Conservation (phyloP, 371 early-diverging fungal genomes). For the Mucor racemosus region DNA sequence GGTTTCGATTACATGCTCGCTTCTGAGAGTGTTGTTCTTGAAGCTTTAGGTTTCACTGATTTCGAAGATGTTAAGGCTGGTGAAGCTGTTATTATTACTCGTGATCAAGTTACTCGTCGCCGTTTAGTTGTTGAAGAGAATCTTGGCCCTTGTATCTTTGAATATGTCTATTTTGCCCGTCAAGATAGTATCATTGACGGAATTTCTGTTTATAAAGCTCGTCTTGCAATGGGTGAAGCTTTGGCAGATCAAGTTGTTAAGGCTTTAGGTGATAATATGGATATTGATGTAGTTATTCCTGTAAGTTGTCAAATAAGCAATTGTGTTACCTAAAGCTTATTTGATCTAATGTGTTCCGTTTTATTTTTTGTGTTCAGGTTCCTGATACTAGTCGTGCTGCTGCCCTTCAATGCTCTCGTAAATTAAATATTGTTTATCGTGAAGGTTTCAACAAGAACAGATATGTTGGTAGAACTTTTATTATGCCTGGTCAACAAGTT, state of each 20-base stretch:
- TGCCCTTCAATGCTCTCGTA: constrained; percentile 89
- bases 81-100: constrained; percentile 91
- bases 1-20: constrained; percentile 94
- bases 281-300: constrained; percentile 97
- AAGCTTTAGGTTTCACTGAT: constrained; percentile 87
- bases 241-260: constrained; percentile 81
- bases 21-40: constrained; percentile 93
- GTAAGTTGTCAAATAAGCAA: constrained; percentile 45
- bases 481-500: constrained; percentile 96
- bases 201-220: constrained; percentile 96
- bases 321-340: not conserved
- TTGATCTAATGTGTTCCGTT: not conserved
- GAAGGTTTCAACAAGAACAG: constrained; percentile 99
- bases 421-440: constrained; percentile 86
- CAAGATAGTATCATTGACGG: constrained; percentile 98
- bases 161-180: constrained; percentile 98
- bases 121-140: constrained; percentile 58
- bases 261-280: constrained; percentile 70
- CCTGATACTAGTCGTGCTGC: constrained; percentile 96
- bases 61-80: constrained; percentile 89
- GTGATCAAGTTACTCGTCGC: constrained; percentile 67
- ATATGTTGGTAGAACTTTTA: constrained; percentile 97
- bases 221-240: constrained; percentile 96
- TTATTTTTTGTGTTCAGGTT: constrained; percentile 48
- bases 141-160: constrained; percentile 96